Percentiles rank a stretch among this genome's conserved stretches.
Evolutionary conservation across 208 protist genomes (phyloP).

Genomic region (Acanthamoeba sp.): DNA sequence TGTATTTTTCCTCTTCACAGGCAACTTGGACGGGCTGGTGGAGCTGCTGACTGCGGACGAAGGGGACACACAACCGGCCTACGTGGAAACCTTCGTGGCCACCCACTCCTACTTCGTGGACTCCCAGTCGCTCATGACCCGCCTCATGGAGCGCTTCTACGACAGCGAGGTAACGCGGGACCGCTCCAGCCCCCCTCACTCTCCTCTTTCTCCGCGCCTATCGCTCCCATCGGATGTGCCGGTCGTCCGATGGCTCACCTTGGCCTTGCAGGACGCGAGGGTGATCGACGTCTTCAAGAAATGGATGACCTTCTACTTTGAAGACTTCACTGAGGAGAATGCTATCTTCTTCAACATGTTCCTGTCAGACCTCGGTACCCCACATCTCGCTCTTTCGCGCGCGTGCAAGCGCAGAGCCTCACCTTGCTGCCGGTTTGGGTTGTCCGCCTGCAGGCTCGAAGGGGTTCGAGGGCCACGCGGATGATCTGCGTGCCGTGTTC

Average conservation of each 20-base stretch:
- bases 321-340: constrained; percentile 72
- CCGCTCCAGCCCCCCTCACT: neutral
- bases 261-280: neutral
- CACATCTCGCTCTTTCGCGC: neutral
- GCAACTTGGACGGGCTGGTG: constrained; percentile 55
- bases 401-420: neutral
- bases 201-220: neutral
- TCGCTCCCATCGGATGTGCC: neutral
- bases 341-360: constrained; percentile 74
- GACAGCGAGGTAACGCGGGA: constrained; percentile 27
- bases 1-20: neutral
- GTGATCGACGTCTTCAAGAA: constrained; percentile 74
- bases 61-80: neutral
- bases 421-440: neutral
- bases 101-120: constrained; percentile 72
- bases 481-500: constrained; percentile 17
- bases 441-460: neutral
- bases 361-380: constrained; percentile 12
- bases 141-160: constrained; percentile 77
- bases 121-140: constrained; percentile 32
- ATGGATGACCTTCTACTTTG: constrained; percentile 56
- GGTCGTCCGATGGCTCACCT: neutral
- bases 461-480: neutral
- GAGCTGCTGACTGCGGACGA: constrained; percentile 59
- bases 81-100: constrained; percentile 72